Evolutionary conservation across 1,284 basidiomycete genomes (phyloP).

Genomic region (Pulchroboletus neoregius): DNA sequence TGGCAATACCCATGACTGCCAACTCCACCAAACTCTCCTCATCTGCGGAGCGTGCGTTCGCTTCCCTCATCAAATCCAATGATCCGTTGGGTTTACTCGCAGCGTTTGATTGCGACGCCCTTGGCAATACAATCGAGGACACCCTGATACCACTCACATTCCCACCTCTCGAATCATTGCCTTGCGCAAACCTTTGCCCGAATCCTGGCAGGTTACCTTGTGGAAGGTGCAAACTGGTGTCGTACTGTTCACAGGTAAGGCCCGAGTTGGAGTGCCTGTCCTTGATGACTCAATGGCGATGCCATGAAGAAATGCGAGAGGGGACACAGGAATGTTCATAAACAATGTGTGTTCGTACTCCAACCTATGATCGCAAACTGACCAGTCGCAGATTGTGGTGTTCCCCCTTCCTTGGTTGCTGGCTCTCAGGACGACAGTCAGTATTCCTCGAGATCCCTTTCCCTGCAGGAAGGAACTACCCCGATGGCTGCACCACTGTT

Average conservation of each 20-base stretch:
- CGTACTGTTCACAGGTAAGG: constrained; percentile 38
- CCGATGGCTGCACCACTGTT: constrained; percentile 12
- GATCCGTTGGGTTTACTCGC: constrained; percentile 21
- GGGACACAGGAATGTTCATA: constrained; percentile 18
- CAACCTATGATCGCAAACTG: background rate
- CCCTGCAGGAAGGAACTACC: background rate
- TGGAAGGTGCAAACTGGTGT: constrained; percentile 35
- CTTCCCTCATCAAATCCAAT: constrained; percentile 17
- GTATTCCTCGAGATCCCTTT: background rate
- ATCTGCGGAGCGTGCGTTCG: constrained; percentile 6
- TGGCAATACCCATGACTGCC: constrained; percentile 8
- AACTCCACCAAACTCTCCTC: background rate
- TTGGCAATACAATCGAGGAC: constrained; percentile 18
- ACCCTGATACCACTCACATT: constrained; percentile 12
- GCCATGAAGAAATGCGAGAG: constrained; percentile 23
- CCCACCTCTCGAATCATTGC: constrained; percentile 20
- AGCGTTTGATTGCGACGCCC: constrained; percentile 18
- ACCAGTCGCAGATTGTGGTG: constrained; percentile 19
- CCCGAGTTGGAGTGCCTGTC: background rate
- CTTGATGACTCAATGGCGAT: background rate
- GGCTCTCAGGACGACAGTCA: background rate
- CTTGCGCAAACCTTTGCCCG: constrained; percentile 27
- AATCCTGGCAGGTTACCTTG: constrained; percentile 31
- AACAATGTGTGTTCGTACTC: constrained; percentile 10
- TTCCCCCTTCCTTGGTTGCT: background rate